phyloP scores from a whole-genome alignment of 495 filamentous ascomycete species.

The Aspergillus cristatus region DNA sequence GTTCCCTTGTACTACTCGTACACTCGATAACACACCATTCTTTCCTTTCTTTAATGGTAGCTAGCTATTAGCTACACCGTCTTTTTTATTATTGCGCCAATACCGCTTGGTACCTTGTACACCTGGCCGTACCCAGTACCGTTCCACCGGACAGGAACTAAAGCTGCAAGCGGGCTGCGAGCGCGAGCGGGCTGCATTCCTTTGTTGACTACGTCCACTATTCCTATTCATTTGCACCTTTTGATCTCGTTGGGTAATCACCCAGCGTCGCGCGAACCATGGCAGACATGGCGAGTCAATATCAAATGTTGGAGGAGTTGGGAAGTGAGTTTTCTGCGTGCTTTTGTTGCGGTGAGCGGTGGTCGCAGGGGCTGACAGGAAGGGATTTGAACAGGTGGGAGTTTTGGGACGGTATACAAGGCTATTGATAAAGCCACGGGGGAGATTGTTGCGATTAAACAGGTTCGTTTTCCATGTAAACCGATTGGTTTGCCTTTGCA shows the following conservation, averaged over 20 bases:
- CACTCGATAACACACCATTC: constrained; percentile 4
- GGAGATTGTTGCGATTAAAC: constrained; percentile 86
- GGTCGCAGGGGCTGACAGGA: too few relatives aligned
- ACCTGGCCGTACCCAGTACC: too few relatives aligned
- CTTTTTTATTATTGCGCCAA: too few relatives aligned
- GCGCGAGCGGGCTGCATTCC: too few relatives aligned
- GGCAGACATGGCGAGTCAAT: constrained; percentile 63
- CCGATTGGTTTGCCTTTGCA: constrained; percentile 15
- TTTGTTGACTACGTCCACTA: too few relatives aligned
- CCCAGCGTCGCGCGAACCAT: constrained; percentile 28
- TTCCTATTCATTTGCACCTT: too few relatives aligned
- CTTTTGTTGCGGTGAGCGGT: too few relatives aligned
- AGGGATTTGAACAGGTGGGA: constrained; percentile 66
- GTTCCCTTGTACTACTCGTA: constrained; percentile 3
- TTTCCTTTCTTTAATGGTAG: constrained; percentile 3
- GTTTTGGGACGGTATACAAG: constrained; percentile 96
- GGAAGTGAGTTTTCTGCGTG: constrained; percentile 60
- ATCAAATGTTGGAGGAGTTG: constrained; percentile 86
- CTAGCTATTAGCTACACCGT: too few relatives aligned
- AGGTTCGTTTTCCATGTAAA: constrained; percentile 43
- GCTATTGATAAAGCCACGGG: constrained; percentile 78
- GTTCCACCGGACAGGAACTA: too few relatives aligned
- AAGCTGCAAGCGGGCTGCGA: too few relatives aligned
- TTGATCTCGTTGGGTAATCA: too few relatives aligned
- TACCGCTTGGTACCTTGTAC: too few relatives aligned